Evolutionary conservation across 31 red algal genomes (phyloP).

Genomic region (Asparagopsis taxiformis): DNA sequence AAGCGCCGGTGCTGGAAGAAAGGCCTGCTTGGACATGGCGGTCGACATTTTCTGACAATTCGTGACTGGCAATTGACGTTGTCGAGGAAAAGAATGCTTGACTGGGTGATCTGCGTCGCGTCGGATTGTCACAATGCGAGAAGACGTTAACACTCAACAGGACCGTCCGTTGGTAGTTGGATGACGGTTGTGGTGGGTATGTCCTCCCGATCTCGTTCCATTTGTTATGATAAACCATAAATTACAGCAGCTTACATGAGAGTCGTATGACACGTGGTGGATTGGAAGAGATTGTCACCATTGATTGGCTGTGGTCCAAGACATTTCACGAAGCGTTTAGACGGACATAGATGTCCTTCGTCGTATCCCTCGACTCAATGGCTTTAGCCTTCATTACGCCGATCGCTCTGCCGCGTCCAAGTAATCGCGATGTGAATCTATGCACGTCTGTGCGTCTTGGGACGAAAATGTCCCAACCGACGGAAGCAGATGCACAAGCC

Average conservation of each 20-base stretch:
- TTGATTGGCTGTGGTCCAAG: too few species aligned
- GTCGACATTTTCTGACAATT: neutral
- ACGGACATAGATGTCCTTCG: too few species aligned
- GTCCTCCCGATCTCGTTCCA: neutral
- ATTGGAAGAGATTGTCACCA: neutral
- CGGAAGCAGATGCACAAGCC: conserved; percentile 11
- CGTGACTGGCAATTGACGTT: neutral
- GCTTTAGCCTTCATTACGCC: too few species aligned
- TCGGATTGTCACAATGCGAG: too few species aligned
- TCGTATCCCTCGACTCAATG: too few species aligned
- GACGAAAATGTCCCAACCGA: too few species aligned
- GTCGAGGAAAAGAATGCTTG: neutral
- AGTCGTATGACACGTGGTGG: neutral
- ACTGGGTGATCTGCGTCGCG: too few species aligned
- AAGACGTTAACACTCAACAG: neutral
- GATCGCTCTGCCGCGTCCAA: too few species aligned
- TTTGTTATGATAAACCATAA: neutral
- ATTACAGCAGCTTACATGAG: neutral
- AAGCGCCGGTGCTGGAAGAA: neutral
- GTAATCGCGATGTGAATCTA: too few species aligned
- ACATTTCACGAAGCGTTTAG: too few species aligned
- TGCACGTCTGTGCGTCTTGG: too few species aligned
- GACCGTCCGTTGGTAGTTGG: neutral
- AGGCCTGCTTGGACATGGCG: neutral
- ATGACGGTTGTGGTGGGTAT: neutral